Base-by-base conservation (phyloP, 2,329 filamentous ascomycete genomes). In the Scedosporium minutisporum region DNA sequence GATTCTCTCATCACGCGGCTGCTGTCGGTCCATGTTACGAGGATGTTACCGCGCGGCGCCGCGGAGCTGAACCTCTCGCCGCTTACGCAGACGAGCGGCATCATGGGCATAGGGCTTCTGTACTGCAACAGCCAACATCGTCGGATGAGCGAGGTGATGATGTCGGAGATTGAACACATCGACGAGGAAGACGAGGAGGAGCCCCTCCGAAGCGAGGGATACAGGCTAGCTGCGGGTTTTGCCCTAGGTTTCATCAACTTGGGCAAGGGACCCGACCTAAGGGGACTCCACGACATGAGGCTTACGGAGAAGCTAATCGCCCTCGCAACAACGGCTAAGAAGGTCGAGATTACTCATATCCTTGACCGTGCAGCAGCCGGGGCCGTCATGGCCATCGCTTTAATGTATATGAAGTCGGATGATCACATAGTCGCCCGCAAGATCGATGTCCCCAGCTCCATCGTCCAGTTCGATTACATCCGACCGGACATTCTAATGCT, bases 121-220 rank as follows among this genome's bases (percentile, higher is more conserved):
- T 99, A 97, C 74, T 96, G 89, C 75, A 89, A 93, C 71, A 97
- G 93, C 29, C 93, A 97, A 70, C 96, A 99, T 75, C 89, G 96
- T 33, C 87, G 96, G 44, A 99, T 99, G 95, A 97, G 92, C 71
- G 95, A 99, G 73, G 91, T 97, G 18, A 97, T 99, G 91, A 85
- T 99, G 60, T 97, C 93, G 0, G 95, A 99, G 72, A 95, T 99
- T 65, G 92, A 97, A 72, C 89, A 93, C 65, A 82, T 91, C 60
- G 91, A 95, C 55, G 77, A 81, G 27, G 83, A 90, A 44, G 89
- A 93, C 61, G 93, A 97, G 64, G 89, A 93, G 63, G 91, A 96
- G 69, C 87, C 87, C 23, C 76, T 97, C 58, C 87, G 93, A 25
- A 93, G 96, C 70, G 95, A 99, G 76, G 93, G 93, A n/a, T 99